Evolutionary conservation across 164 flowering plant species (phyloP).

Genomic region (Warburgia ugandensis): DNA sequence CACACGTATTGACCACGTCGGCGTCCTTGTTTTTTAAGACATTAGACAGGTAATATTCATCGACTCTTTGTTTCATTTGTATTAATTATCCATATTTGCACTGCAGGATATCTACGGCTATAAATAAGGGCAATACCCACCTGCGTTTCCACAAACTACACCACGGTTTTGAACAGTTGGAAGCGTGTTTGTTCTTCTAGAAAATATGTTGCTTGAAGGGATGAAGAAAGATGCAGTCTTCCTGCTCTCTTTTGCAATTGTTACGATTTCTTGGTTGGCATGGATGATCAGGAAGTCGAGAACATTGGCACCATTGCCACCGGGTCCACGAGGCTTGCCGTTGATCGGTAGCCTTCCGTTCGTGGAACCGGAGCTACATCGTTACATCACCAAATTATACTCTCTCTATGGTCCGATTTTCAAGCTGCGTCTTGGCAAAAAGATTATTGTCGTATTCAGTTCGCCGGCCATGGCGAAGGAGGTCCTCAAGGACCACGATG

Average conservation of each 20-base stretch:
- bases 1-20: too few relatives aligned
- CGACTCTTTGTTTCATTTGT: too few relatives aligned
- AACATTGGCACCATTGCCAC: slow-evolving; percentile 26
- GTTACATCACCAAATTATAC: slow-evolving; percentile 23
- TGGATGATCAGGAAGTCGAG: background rate
- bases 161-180: too few relatives aligned
- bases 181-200: too few relatives aligned
- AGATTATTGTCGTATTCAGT: slow-evolving; percentile 26
- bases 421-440: slow-evolving; percentile 31
- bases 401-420: slow-evolving; percentile 32
- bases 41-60: too few relatives aligned
- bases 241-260: background rate
- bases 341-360: slow-evolving; percentile 38
- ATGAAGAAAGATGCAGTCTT: too few relatives aligned
- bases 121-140: too few relatives aligned
- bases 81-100: too few relatives aligned
- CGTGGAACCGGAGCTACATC: slow-evolving; percentile 35
- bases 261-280: slow-evolving; percentile 5
- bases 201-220: too few relatives aligned
- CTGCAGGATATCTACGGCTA: too few relatives aligned
- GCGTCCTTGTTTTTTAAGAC: too few relatives aligned
- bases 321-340: slow-evolving; percentile 45
- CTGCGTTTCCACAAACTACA: too few relatives aligned
- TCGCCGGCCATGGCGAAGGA: slow-evolving; percentile 31
- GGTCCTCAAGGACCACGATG: slow-evolving; percentile 38